phyloP scores from a whole-genome alignment of 2,329 filamentous ascomycete species.

The Penicillium sp. region DNA sequence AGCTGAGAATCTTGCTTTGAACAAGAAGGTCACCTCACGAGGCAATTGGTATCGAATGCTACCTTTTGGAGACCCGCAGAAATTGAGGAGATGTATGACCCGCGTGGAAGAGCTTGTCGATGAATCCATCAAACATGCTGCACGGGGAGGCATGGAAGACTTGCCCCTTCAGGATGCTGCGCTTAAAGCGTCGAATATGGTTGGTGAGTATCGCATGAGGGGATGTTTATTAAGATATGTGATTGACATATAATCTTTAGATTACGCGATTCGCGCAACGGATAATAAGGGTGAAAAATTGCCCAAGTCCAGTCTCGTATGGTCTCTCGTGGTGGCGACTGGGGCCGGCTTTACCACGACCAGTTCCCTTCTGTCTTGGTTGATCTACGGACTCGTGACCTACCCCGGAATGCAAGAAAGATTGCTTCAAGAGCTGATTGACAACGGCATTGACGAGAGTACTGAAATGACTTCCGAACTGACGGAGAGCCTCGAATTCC shows the following conservation, averaged over 20 bases:
- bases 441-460: slow-evolving; percentile 47
- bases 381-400: slow-evolving; percentile 54
- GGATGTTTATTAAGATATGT: too few relatives aligned
- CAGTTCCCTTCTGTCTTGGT: slow-evolving; percentile 59
- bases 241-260: slow-evolving; percentile 22
- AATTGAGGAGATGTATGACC: too few relatives aligned
- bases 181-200: too few relatives aligned
- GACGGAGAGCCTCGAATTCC: slow-evolving; percentile 49
- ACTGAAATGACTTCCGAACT: slow-evolving; percentile 51
- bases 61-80: too few relatives aligned
- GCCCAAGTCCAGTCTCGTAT: slow-evolving; percentile 27
- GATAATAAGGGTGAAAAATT: slow-evolving; percentile 38
- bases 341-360: slow-evolving; percentile 64
- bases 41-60: too few relatives aligned
- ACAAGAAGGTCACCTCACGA: too few relatives aligned
- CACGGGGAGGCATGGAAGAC: too few relatives aligned
- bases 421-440: slow-evolving; percentile 59
- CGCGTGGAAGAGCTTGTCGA: too few relatives aligned
- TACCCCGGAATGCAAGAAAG: slow-evolving; percentile 59
- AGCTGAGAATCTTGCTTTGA: too few relatives aligned
- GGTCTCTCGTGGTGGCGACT: slow-evolving; percentile 52
- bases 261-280: slow-evolving; percentile 56
- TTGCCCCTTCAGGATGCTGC: too few relatives aligned
- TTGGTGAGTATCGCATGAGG: not conserved
- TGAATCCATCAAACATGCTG: too few relatives aligned